A percentile compares a stretch with the other conserved stretches of the same genome.
phyloP scores from a whole-genome alignment of 805 yeast species.

The Saturnispora dispora region DNA sequence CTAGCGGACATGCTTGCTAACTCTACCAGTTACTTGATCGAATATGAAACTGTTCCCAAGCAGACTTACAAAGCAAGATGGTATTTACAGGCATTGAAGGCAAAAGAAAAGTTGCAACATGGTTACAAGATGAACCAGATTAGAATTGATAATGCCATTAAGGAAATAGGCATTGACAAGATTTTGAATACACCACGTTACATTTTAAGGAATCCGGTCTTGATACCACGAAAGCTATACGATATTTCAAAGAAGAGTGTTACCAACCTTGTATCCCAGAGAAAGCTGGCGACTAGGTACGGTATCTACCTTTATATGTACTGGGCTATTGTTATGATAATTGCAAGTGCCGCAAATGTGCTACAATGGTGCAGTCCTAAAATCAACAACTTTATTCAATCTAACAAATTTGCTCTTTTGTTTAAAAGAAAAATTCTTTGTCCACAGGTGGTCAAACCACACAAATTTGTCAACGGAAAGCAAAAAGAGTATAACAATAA shows the following conservation, averaged over 20 bases:
- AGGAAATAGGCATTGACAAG: conserved; percentile 7
- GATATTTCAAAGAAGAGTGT: conserved; percentile 24
- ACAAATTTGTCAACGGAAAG: background rate
- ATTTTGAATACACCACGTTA: conserved; percentile 3
- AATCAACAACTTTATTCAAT: conserved; percentile 18
- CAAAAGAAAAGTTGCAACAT: conserved; percentile 1
- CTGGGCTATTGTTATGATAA: conserved; percentile 25
- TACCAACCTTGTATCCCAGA: conserved; percentile 20
- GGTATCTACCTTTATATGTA: conserved; percentile 25
- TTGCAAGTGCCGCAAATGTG: conserved; percentile 23
- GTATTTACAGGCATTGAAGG: conserved; percentile 8
- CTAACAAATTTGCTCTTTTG: conserved; percentile 21
- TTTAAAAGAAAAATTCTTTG: conserved; percentile 26
- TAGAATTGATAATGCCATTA: conserved; percentile 3
- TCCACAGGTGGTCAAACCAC: conserved; percentile 25
- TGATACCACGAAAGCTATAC: conserved; percentile 19
- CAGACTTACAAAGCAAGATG: conserved; percentile 10
- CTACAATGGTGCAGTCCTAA: conserved; percentile 30
- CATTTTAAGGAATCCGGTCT: conserved; percentile 22
- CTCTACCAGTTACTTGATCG: conserved; percentile 20
- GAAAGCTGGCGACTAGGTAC: conserved; percentile 23
- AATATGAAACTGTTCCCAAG: conserved; percentile 9
- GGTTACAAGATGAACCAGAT: background rate
- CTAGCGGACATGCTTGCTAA: conserved; percentile 23
- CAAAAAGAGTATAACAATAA: background rate